These are phyloP conservation scores for Fonsecaea monophora DNA, from an alignment of 2,329 filamentous ascomycete genomes.

Conservation along the genomic window DNA sequence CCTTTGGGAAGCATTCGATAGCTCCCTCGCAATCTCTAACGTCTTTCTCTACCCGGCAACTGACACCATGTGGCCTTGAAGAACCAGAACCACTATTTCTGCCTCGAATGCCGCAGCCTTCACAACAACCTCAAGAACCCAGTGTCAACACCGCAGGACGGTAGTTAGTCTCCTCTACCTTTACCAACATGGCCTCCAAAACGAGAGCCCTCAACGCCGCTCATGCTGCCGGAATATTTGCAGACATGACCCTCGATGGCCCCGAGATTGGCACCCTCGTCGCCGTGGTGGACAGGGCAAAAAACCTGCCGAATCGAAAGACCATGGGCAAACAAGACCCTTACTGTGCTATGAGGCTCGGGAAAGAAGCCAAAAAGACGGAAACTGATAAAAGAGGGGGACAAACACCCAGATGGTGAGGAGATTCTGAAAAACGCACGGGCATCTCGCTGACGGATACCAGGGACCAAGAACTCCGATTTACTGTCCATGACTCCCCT, in stretches of 20 bases:
- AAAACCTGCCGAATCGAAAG: slow-evolving; percentile 95
- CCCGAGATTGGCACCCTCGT: slow-evolving; percentile 93
- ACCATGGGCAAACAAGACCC: slow-evolving; percentile 99
- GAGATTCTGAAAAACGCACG: not conserved
- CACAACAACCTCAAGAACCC: slow-evolving; percentile 6
- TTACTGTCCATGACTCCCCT: slow-evolving; percentile 92
- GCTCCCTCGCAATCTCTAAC: slow-evolving; percentile 1
- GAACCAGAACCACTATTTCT: slow-evolving; percentile 7
- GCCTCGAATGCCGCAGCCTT: slow-evolving; percentile 30
- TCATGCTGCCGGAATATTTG: slow-evolving; percentile 91
- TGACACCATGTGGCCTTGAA: slow-evolving; percentile 3
- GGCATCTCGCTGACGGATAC: slow-evolving; percentile 34
- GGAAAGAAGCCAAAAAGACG: slow-evolving; percentile 98
- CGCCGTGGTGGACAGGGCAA: slow-evolving; percentile 88
- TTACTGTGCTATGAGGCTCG: slow-evolving; percentile 90
- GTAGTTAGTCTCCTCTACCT: not conserved
- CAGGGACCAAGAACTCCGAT: slow-evolving; percentile 97
- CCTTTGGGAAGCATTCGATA: slow-evolving; percentile 12
- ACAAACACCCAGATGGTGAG: slow-evolving; percentile 93
- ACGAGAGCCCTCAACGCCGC: slow-evolving; percentile 47
- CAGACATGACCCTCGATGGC: slow-evolving; percentile 91
- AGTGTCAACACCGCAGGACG: slow-evolving; percentile 18
- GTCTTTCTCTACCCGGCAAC: not conserved
- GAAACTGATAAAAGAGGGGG: slow-evolving; percentile 91
- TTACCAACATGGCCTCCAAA: slow-evolving; percentile 32